Conservation (phyloP, 257 asterid species). For the Echites panduratus region DNA sequence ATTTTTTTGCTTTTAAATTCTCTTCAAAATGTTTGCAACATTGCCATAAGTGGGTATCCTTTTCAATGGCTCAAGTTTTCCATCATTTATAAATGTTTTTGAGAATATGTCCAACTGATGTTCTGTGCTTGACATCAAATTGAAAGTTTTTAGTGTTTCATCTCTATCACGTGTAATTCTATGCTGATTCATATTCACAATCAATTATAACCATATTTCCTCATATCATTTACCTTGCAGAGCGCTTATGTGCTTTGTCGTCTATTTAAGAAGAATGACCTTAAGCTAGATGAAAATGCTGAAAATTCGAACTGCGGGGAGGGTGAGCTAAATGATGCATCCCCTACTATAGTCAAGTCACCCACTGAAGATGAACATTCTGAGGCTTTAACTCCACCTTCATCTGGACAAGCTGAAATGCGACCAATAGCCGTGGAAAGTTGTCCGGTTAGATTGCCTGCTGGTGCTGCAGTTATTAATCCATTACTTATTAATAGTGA, state of each 20-base stretch:
- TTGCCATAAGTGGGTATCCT: not conserved
- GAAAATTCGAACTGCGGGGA: slow-evolving; percentile 42
- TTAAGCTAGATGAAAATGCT: slow-evolving; percentile 48
- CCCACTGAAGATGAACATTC: slow-evolving; percentile 46
- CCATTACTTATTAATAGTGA: slow-evolving; percentile 23
- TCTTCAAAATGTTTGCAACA: not conserved
- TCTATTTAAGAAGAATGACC: slow-evolving; percentile 64
- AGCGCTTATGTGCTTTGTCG: slow-evolving; percentile 90
- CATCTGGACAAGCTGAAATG: slow-evolving; percentile 16
- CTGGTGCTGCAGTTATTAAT: slow-evolving; percentile 20
- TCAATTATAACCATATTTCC: not conserved
- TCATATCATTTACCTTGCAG: slow-evolving; percentile 29
- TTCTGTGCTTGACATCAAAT: not conserved
- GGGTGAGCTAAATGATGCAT: slow-evolving; percentile 38
- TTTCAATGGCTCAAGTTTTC: not conserved
- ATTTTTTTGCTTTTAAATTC: not conserved
- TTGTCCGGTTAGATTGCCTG: slow-evolving; percentile 23
- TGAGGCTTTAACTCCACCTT: slow-evolving; percentile 39
- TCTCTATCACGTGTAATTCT: not conserved
- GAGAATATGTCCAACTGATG: not conserved
- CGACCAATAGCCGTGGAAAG: slow-evolving; percentile 31
- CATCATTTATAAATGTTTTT: not conserved
- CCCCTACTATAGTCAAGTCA: slow-evolving; percentile 40
- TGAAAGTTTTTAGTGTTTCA: not conserved
- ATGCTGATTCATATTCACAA: not conserved